These are phyloP conservation scores for Aquilaria malaccensis DNA, from an alignment of 345 rosid species.

Conservation along the genomic window DNA sequence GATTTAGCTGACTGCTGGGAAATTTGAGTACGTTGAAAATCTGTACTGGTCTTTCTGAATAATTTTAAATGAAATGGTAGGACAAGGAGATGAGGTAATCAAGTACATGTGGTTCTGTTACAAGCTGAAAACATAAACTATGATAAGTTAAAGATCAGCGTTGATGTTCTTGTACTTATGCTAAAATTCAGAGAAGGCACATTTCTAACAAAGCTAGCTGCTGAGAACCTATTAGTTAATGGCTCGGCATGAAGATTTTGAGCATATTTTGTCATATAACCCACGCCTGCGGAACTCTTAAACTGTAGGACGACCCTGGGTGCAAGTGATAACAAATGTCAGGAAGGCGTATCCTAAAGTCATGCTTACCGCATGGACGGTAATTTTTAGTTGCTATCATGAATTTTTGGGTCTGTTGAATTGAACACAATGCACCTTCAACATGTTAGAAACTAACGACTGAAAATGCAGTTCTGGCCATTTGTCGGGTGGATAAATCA, in stretches of 20 bases:
- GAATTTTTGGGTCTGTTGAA: neutral
- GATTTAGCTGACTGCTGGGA: too few relatives aligned
- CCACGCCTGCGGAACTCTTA: neutral
- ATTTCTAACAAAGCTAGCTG: conserved; percentile 3
- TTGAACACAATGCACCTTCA: conserved; percentile 1
- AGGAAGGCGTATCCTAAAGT: conserved; percentile 69
- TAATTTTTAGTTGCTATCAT: conserved; percentile 18
- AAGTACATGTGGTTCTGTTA: too few relatives aligned
- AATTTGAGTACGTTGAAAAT: too few relatives aligned
- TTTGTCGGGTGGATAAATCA: conserved; percentile 88
- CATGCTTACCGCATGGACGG: conserved; percentile 84
- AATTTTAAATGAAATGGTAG: too few relatives aligned
- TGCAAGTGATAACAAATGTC: conserved; percentile 61
- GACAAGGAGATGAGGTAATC: too few relatives aligned
- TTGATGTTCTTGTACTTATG: too few relatives aligned
- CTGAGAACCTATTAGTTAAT: neutral
- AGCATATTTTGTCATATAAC: neutral
- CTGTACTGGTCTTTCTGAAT: too few relatives aligned
- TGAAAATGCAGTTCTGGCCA: conserved; percentile 71
- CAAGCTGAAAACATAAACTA: too few relatives aligned
- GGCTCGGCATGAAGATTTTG: conserved; percentile 7
- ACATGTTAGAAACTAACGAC: conserved; percentile 1
- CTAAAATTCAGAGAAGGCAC: neutral
- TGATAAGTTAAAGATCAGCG: too few relatives aligned
- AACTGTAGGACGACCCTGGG: conserved; percentile 81